phyloP scores from a whole-genome alignment of 306 rosid genomes.

The Prunus mume region DNA sequence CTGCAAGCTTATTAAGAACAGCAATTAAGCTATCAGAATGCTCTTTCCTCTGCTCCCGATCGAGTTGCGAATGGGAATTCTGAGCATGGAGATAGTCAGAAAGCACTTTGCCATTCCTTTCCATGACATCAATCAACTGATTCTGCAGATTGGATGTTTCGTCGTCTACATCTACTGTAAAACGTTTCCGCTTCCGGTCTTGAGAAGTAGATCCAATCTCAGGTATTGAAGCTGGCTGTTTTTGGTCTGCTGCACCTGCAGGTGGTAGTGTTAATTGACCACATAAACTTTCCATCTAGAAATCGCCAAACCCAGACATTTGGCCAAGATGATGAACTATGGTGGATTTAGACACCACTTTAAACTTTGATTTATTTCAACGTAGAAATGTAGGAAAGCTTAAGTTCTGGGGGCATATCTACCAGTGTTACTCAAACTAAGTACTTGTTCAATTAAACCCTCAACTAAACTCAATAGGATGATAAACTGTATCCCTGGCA shows the following conservation, averaged over 20 bases:
- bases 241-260: conserved; percentile 53
- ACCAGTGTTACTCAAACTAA: not conserved
- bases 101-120: conserved; percentile 77
- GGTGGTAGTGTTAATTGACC: not conserved
- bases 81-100: conserved; percentile 73
- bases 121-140: conserved; percentile 75
- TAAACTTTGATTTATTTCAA: not conserved
- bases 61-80: conserved; percentile 65
- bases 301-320: not conserved
- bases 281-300: not conserved
- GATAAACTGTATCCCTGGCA: not conserved
- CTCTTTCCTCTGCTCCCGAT: conserved; percentile 79
- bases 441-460: not conserved
- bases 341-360: not conserved
- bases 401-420: not conserved
- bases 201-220: conserved; percentile 79
- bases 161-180: conserved; percentile 51
- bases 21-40: conserved; percentile 63
- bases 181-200: conserved; percentile 73
- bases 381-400: not conserved
- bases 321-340: not conserved
- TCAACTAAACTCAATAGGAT: not conserved
- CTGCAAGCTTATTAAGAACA: conserved; percentile 94
- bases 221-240: conserved; percentile 52
- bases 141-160: conserved; percentile 48